Base-by-base conservation (phyloP, 164 flowering plant species). In the Nymphaea thermarum region DNA sequence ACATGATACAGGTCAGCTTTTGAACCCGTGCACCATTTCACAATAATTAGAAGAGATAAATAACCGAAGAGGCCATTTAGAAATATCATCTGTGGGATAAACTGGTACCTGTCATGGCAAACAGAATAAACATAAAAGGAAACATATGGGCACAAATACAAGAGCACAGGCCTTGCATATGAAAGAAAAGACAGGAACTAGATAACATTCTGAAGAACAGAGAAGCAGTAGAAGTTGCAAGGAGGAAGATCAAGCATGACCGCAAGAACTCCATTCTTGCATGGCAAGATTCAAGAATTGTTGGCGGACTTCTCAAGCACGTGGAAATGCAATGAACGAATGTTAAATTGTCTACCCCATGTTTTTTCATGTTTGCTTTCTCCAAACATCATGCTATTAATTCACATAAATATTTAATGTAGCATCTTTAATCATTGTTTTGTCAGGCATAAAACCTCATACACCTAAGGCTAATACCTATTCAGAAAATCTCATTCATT, bases 1-100 rank as follows among this genome's bases (percentile, higher is more conserved):
- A 85, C 69, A 62, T 94, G 99, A 72, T 92, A 94, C 44, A 91
- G 72, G 80, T 94, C 99, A 76, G 96, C 94, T 82, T 90, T 72
- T 44, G 99, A 94, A 71, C 99, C 99, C 78, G 93, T 91, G 74
- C 74, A 71, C 99, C 98, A 94, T 73, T 94, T 94, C 68, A 87
- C 70, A 69, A 94, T 82, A 68, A 94, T 86, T 55, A 94, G 92
- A 44, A 86, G 70, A 43, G 99, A 94, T 55, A 94, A 90, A 76
- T 92, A 94, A 55, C 99, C 99, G 81, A 94, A 94, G 62, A 94
- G 75, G 69, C 92, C 80, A 80, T 94, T 94, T 44, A 94, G 70
- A 73, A 94, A 94, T 75, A 94, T 90, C 70, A 94, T 75, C 81
- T 94, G 96, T 36, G 99, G 99, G 67, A 94, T 63, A 81, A 90